Base-by-base conservation (phyloP, 106 monocot species). In the Agapanthus africanus region DNA sequence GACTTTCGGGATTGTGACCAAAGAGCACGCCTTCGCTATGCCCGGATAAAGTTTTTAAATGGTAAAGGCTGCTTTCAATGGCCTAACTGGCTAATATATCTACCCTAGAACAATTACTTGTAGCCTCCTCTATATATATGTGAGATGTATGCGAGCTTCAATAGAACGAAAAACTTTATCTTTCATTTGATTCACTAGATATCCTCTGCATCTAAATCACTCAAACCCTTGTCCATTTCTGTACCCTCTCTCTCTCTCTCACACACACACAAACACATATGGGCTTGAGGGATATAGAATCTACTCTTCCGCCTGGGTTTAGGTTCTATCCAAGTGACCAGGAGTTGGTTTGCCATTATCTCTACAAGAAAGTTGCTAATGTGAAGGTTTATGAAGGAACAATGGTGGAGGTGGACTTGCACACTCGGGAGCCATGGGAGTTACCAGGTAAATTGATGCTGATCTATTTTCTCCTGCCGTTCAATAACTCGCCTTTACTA, bases 361-460 rank as follows among this genome's bases (percentile, higher is more conserved):
- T 89, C 18, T 76, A 65, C 73, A 83, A 74, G 70, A 90, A 90
- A 78, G 80, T 90, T 10, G 40, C 72, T 19, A 80, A 78, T 40
- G 79, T 81, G 63, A 67, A 37, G 37, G 52, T 70, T 47, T 69
- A 49, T 39, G 77, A 41, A 59, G 83, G 64, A 31, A 83, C 80
- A 47, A 70, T 90, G 80, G 79, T 90, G 65, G 90, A 90, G 70
- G 90, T 90, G 37, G 86, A 90, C 38, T 63, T 90, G 73, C 85
- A 90, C 40, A 74, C 75, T 26, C 66, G 63, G 18, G 90, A 90
- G 70, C 90, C 90, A 33, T 90, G 86, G 90, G 86, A 90, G 73
- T 75, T 90, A 31, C 90, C 90, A 40, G 90, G 90, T 88, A 44
- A 37, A 32, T 47, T 47, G n/a, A n/a, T 40, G n/a, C 19, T 47